Evolutionary conservation across 129 eudicot genomes (phyloP).

Genomic region (Centrapalus pauciflorus): DNA sequence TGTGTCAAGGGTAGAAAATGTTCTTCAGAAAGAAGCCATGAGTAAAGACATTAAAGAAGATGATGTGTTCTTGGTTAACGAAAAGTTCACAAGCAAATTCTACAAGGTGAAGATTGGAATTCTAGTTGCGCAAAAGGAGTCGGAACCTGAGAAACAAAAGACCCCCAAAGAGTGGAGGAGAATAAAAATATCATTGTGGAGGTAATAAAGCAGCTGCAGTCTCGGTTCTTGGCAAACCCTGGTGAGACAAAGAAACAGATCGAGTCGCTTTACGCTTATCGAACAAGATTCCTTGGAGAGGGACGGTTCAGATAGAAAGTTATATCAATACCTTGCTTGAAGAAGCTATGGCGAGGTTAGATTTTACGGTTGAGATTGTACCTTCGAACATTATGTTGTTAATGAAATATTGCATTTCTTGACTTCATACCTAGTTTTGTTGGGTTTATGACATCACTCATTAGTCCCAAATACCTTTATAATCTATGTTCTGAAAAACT

Average conservation of each 20-base stretch:
- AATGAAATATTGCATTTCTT: not conserved
- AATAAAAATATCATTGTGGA: conserved; percentile 65
- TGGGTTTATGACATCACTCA: no score
- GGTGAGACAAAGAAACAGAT: conserved; percentile 72
- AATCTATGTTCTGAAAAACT: no score
- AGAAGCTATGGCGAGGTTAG: conserved; percentile 19
- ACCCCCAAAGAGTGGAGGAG: conserved; percentile 59
- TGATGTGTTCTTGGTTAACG: conserved; percentile 64
- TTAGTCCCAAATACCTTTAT: not conserved
- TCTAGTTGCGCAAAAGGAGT: conserved; percentile 78
- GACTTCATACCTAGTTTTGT: not conserved
- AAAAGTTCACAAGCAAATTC: conserved; percentile 59
- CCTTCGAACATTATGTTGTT: conserved; percentile 13
- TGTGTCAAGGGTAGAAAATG: conserved; percentile 79
- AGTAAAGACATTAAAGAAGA: conserved; percentile 65
- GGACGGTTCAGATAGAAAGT: conserved; percentile 47
- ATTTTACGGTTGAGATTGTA: conserved; percentile 18
- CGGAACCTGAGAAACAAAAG: conserved; percentile 67
- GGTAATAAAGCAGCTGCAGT: conserved; percentile 75
- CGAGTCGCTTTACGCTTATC: conserved; percentile 56
- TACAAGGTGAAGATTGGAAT: conserved; percentile 74
- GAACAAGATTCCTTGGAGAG: conserved; percentile 84
- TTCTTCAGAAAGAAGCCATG: conserved; percentile 67
- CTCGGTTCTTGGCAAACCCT: conserved; percentile 70
- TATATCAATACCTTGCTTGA: conserved; percentile 73